Percentiles rank a stretch among this genome's conserved stretches.
Conservation (phyloP, 805 yeast genomes). For the Candida orba region DNA sequence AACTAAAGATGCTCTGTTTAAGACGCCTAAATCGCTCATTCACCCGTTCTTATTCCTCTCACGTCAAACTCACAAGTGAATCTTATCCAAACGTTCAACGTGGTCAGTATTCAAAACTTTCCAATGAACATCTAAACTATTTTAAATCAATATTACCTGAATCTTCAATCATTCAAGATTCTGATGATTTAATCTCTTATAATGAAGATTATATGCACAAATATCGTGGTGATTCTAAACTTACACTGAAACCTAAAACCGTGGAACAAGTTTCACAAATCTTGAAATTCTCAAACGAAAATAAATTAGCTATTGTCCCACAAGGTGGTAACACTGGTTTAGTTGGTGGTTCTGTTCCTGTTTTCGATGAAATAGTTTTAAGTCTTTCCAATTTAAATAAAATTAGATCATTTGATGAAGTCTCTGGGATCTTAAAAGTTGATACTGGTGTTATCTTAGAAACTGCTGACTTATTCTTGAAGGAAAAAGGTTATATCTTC, state of each 20-base stretch:
- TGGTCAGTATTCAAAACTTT: constrained; percentile 45
- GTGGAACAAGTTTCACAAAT: constrained; percentile 73
- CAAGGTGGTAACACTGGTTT: constrained; percentile 97
- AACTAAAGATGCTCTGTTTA: not conserved
- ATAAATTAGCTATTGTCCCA: constrained; percentile 79
- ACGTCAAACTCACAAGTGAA: constrained; percentile 53
- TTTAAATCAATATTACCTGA: constrained; percentile 55
- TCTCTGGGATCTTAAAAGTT: constrained; percentile 77
- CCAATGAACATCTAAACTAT: constrained; percentile 46
- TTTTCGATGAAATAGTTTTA: constrained; percentile 82
- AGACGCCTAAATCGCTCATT: too few relatives aligned
- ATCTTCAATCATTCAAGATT: constrained; percentile 42
- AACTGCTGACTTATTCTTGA: constrained; percentile 68
- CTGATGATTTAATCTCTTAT: constrained; percentile 58
- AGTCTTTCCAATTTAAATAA: constrained; percentile 66
- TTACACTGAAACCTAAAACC: constrained; percentile 78
- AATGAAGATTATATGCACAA: constrained; percentile 95
- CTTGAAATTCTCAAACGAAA: constrained; percentile 71
- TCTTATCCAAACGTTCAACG: constrained; percentile 56
- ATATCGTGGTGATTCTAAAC: constrained; percentile 77
- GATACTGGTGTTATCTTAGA: constrained; percentile 92
- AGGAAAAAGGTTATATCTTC: constrained; percentile 81
- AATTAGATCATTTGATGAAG: constrained; percentile 72
- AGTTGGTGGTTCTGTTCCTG: constrained; percentile 91
- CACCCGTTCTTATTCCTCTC: constrained; percentile 11